phyloP scores from a whole-genome alignment of 2,329 filamentous ascomycete genomes.

The Metarhizium rileyi region DNA sequence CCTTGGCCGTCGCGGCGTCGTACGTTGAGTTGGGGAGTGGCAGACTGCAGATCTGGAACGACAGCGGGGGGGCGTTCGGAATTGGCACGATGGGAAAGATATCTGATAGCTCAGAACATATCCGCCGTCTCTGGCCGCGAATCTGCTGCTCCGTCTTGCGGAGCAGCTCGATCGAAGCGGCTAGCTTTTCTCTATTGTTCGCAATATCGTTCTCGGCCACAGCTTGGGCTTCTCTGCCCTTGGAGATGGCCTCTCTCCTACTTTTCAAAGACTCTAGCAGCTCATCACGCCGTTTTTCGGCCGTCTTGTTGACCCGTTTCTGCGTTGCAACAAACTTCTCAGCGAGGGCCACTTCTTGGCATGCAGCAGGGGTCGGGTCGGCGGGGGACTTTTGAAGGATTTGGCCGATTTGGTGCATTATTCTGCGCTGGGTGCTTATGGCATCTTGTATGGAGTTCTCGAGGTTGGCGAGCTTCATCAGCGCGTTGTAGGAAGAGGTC shows the following conservation, averaged over 20 bases:
- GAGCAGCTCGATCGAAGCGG: constrained; percentile 44
- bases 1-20: constrained; percentile 35
- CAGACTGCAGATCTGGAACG: constrained; percentile 75
- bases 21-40: constrained; percentile 73
- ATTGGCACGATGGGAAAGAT: constrained; percentile 73
- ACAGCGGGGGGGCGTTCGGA: constrained; percentile 48
- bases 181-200: constrained; percentile 49
- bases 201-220: constrained; percentile 51
- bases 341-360: constrained; percentile 38
- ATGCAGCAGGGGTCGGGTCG: constrained; percentile 36
- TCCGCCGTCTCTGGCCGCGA: constrained; percentile 77
- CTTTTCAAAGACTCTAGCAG: constrained; percentile 55
- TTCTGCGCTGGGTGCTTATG: constrained; percentile 60
- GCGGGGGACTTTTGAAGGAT: constrained; percentile 34
- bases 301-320: constrained; percentile 52
- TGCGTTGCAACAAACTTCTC: constrained; percentile 51
- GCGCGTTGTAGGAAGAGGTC: constrained; percentile 74
- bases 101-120: constrained; percentile 69
- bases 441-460: constrained; percentile 90
- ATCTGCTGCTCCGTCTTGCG: constrained; percentile 53
- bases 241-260: constrained; percentile 57
- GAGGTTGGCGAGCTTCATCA: constrained; percentile 81
- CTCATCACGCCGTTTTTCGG: constrained; percentile 55
- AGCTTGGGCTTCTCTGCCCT: constrained; percentile 50
- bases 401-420: constrained; percentile 69